phyloP scores from a whole-genome alignment of 768 basidiomycete species.

The Mrakia frigida region DNA sequence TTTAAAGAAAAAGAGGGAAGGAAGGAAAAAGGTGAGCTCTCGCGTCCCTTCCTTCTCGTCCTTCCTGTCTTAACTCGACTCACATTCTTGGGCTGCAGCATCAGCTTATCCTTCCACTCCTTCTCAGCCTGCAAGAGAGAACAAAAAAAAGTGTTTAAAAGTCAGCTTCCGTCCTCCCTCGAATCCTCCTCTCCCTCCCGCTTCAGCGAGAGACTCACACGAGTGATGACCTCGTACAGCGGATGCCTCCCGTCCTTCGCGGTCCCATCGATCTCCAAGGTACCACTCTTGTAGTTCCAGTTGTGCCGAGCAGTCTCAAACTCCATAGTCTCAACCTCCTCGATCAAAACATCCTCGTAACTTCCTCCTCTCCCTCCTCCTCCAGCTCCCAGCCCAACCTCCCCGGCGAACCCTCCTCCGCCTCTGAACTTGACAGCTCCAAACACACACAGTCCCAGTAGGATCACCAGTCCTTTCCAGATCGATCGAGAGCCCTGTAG shows the following conservation, averaged over 20 bases:
- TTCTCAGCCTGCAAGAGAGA: not conserved
- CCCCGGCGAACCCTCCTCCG: not conserved
- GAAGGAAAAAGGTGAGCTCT: not conserved
- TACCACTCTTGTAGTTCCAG: not conserved
- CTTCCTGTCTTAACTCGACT: not conserved
- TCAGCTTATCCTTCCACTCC: not conserved
- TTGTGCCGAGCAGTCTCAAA: not conserved
- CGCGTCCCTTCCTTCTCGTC: not conserved
- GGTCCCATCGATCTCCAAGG: not conserved
- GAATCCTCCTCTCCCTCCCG: not conserved
- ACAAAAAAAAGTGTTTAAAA: not conserved
- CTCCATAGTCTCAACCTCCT: not conserved
- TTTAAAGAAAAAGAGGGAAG: not conserved
- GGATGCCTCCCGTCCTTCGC: conserved; percentile 3
- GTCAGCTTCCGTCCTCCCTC: not conserved
- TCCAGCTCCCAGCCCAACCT: not conserved
- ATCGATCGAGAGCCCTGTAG: not conserved
- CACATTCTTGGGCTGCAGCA: not conserved
- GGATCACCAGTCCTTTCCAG: not conserved
- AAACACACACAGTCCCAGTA: not conserved
- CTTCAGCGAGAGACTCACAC: not conserved
- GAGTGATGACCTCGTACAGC: not conserved
- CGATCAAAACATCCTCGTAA: not conserved
- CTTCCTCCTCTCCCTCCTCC: not conserved
- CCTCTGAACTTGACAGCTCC: not conserved